phyloP scores from a whole-genome alignment of 768 basidiomycete genomes.

The Tephrocybe sp. region DNA sequence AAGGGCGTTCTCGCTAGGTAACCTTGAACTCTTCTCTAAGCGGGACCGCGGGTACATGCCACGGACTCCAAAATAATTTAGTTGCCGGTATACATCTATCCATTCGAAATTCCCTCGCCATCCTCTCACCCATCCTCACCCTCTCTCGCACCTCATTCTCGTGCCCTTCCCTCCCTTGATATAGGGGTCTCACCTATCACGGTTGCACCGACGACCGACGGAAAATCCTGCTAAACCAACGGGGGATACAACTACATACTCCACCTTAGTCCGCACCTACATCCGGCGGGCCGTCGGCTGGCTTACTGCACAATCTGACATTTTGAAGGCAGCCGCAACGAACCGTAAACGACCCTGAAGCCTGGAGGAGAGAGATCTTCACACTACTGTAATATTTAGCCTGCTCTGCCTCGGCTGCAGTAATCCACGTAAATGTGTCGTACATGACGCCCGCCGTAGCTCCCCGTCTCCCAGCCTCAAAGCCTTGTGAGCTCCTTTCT shows the following conservation, averaged over 20 bases:
- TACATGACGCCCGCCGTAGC: too few species aligned
- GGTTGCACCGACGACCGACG: neutral
- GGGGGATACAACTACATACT: constrained; percentile 10
- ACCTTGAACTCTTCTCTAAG: neutral
- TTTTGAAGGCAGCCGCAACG: constrained; percentile 1
- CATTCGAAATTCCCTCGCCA: neutral
- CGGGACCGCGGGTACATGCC: constrained; percentile 3
- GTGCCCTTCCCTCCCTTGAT: neutral
- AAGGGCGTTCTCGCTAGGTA: neutral
- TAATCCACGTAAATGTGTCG: neutral
- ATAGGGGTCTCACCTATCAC: neutral
- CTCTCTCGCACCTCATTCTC: neutral
- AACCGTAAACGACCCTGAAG: neutral
- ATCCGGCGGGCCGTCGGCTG: constrained; percentile 12
- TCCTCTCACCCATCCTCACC: too few species aligned
- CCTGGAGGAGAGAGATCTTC: neutral
- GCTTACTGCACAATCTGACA: neutral
- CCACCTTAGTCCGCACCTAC: constrained; percentile 3
- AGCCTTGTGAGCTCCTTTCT: neutral
- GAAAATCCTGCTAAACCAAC: constrained; percentile 10
- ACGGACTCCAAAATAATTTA: constrained; percentile 4
- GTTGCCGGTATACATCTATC: neutral
- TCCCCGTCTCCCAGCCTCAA: too few species aligned
- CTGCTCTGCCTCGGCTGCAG: neutral
- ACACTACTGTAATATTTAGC: neutral